phyloP scores from a whole-genome alignment of 2,329 filamentous ascomycete species.

The Pseudogymnoascus sp. region DNA sequence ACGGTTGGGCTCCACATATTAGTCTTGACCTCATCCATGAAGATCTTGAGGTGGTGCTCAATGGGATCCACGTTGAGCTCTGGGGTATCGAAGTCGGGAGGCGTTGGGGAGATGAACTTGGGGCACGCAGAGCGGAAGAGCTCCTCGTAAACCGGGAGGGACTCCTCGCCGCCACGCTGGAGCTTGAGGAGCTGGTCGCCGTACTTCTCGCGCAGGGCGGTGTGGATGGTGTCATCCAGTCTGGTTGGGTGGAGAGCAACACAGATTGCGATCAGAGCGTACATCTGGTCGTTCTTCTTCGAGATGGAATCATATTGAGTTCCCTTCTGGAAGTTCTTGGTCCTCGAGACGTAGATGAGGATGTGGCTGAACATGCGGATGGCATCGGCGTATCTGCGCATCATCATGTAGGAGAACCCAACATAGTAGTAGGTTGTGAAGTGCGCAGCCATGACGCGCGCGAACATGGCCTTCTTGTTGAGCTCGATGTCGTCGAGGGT shows the following conservation, averaged over 20 bases:
- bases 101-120: slow-evolving; percentile 97
- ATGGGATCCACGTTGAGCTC: slow-evolving; percentile 92
- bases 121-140: slow-evolving; percentile 96
- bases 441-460: slow-evolving; percentile 97
- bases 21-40: slow-evolving; percentile 99
- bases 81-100: slow-evolving; percentile 95
- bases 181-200: slow-evolving; percentile 95
- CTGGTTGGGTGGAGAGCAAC: slow-evolving; percentile 95
- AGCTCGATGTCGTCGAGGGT: slow-evolving; percentile 98
- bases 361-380: slow-evolving; percentile 99
- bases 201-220: slow-evolving; percentile 95
- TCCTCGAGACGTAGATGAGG: slow-evolving; percentile 94
- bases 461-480: slow-evolving; percentile 99
- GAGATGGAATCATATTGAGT: slow-evolving; percentile 96
- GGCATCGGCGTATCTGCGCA: slow-evolving; percentile 97
- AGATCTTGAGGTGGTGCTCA: slow-evolving; percentile 93
- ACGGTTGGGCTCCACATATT: slow-evolving; percentile 97
- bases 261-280: slow-evolving; percentile 96
- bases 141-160: slow-evolving; percentile 94
- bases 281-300: slow-evolving; percentile 99
- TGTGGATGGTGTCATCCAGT: slow-evolving; percentile 98
- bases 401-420: slow-evolving; percentile 99
- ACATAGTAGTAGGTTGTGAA: slow-evolving; percentile 99
- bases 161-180: slow-evolving; percentile 91
- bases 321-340: slow-evolving; percentile 99